Evolutionary conservation across 768 basidiomycete species (phyloP), one percentile per base, ranked within the genome.

Genomic region (Boletus barrowsii): DNA sequence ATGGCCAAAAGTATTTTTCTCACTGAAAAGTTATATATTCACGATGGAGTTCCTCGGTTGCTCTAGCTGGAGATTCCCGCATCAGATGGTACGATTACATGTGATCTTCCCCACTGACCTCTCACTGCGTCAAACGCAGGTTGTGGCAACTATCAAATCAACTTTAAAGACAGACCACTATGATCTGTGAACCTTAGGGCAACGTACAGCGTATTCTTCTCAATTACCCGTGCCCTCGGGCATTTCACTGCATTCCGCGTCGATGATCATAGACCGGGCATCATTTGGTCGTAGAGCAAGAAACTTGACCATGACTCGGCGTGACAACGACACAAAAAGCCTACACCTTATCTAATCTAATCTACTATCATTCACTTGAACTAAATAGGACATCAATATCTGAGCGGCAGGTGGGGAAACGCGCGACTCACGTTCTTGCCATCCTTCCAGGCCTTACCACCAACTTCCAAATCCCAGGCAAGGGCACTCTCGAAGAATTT

Each of bases 391-490:
- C 0, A 35, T 66, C 32, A 60, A n/a, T 4, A 32, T 37, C 14
- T 10, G 20, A 29, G 15, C 17, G 13, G 5, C 9, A 5, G n/a
- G 47, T 18, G 15, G 43, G 24, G 39, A 43, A 51, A 40, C 29
- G 44, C n/a, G 51, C 24, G 15, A 82, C 90, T 77, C 70, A 92
- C 88, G 70, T 85, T 88, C 80, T 92, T 92, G 60, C 90, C 90
- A 75, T 95, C 94, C 47, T 75, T 85, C 91, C 92, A 97, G 70
- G 83, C 82, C 83, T 91, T 93, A 30, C 88, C 96, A 60, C 87
- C 86, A 52, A 97, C 63, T 74, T 88, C 84, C 56, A 96, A 74
- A 76, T 96, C 93, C 96, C 96, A 98, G 45, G 93, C 90, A 62
- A 96, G 82, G 24, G 90, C 90, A 62, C 79, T 88, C 79, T 93